Conservation (phyloP, 2,329 filamentous ascomycete species). For the Colletotrichum phormii region DNA sequence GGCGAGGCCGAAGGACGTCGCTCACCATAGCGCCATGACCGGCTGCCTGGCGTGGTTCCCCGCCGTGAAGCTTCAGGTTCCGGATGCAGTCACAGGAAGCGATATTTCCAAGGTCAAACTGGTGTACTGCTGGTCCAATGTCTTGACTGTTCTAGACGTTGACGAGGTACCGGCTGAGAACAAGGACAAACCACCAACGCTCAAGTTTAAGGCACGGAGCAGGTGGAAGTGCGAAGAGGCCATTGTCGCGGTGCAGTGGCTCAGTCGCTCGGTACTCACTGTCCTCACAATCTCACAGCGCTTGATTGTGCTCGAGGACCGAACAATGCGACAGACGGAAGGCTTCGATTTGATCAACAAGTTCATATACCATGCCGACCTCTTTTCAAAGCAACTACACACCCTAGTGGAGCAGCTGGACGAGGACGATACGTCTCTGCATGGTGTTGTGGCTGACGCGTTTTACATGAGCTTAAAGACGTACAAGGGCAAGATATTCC, state of each 20-base stretch:
- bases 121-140: conserved; percentile 98
- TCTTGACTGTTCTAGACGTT: conserved; percentile 93
- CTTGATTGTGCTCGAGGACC: conserved; percentile 91
- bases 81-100: conserved; percentile 74
- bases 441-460: conserved; percentile 95
- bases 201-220: conserved; percentile 85
- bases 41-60: conserved; percentile 98
- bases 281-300: conserved; percentile 95
- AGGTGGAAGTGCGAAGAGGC: conserved; percentile 95
- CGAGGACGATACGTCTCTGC: conserved; percentile 88
- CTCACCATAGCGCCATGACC: conserved; percentile 89
- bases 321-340: conserved; percentile 89
- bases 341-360: conserved; percentile 92
- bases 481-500: conserved; percentile 93
- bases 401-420: conserved; percentile 88
- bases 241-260: conserved; percentile 96
- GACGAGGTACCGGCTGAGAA: conserved; percentile 77
- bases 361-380: conserved; percentile 90
- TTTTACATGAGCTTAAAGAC: conserved; percentile 98
- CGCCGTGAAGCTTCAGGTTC: conserved; percentile 88
- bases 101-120: conserved; percentile 85
- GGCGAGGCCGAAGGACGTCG: conserved; percentile 88
- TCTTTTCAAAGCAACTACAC: conserved; percentile 90
- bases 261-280: conserved; percentile 91
- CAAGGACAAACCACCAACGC: conserved; percentile 80